These are phyloP conservation scores for Phoma herbarum DNA, from an alignment of 2,329 filamentous ascomycete species.

Conservation along the genomic window DNA sequence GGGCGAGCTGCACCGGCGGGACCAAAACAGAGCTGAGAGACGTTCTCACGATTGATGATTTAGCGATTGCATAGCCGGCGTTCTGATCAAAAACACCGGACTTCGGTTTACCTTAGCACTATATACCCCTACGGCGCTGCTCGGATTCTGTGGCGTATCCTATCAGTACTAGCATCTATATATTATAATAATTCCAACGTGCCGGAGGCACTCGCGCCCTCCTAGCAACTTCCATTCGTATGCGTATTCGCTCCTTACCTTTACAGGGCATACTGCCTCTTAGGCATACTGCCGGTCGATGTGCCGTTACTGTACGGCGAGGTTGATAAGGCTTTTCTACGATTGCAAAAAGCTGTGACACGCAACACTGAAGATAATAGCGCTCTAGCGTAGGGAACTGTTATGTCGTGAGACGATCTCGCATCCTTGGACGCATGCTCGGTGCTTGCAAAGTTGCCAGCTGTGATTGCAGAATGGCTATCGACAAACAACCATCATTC, in stretches of 20 bases:
- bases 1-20: slow-evolving; percentile 8
- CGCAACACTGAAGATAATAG: no score
- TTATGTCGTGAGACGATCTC: no score
- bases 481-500: no score
- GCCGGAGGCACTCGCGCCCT: slow-evolving; percentile 4
- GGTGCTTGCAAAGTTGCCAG: no score
- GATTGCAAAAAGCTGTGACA: no score
- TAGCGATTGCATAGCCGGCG: slow-evolving; percentile 23
- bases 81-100: slow-evolving; percentile 5
- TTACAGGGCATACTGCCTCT: no score
- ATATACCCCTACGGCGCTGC: slow-evolving; percentile 18
- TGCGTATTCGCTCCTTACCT: background rate
- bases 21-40: slow-evolving; percentile 17
- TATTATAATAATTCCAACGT: slow-evolving; percentile 13
- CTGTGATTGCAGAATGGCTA: no score
- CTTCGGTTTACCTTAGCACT: slow-evolving; percentile 13
- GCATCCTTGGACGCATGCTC: no score
- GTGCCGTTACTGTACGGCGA: no score
- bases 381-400: no score
- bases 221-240: background rate
- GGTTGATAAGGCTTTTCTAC: no score
- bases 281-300: no score
- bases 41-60: slow-evolving; percentile 18
- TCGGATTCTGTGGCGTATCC: background rate
- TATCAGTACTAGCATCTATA: slow-evolving; percentile 6